These are phyloP conservation scores for Trypanosoma caninum DNA, from an alignment of 208 protist species.

Conservation along the genomic window DNA sequence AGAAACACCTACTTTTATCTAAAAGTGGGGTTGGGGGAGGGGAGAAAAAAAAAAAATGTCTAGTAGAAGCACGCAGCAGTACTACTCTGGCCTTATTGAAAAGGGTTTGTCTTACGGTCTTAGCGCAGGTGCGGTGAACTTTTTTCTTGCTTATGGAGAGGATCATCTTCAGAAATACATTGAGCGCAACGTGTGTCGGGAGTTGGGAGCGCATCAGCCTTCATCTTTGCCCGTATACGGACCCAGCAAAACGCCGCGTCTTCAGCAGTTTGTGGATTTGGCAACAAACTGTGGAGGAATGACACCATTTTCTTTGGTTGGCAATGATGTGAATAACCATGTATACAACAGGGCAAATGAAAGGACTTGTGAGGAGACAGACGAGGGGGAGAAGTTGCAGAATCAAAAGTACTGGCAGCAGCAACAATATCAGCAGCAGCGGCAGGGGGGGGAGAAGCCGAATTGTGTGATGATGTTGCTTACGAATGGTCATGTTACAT, in stretches of 20 bases:
- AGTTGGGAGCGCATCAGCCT: neutral
- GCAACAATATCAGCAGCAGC: neutral
- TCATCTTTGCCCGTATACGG: slow-evolving; percentile 24
- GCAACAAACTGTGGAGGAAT: slow-evolving; percentile 39
- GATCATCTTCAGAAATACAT: neutral
- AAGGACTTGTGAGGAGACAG: neutral
- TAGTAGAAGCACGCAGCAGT: neutral
- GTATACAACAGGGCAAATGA: neutral
- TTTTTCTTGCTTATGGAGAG: slow-evolving; percentile 11
- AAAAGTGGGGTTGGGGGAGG: neutral
- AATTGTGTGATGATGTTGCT: neutral
- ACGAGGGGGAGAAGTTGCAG: neutral
- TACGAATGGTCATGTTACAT: neutral
- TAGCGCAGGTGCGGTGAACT: slow-evolving; percentile 16
- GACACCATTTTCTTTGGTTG: slow-evolving; percentile 39
- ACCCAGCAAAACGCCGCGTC: slow-evolving; percentile 22
- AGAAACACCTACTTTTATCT: neutral
- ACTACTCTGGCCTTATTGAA: neutral
- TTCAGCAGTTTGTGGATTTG: slow-evolving; percentile 68
- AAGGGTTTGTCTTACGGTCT: neutral
- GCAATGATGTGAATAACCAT: slow-evolving; percentile 13
- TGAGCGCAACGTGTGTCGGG: neutral
- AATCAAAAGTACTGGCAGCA: neutral
- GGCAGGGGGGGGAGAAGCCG: neutral
- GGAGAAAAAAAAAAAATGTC: neutral